Percentiles rank a stretch among this genome's conserved stretches.
Conservation (phyloP, 2,329 filamentous ascomycete genomes). For the Calonectria henricotiae region DNA sequence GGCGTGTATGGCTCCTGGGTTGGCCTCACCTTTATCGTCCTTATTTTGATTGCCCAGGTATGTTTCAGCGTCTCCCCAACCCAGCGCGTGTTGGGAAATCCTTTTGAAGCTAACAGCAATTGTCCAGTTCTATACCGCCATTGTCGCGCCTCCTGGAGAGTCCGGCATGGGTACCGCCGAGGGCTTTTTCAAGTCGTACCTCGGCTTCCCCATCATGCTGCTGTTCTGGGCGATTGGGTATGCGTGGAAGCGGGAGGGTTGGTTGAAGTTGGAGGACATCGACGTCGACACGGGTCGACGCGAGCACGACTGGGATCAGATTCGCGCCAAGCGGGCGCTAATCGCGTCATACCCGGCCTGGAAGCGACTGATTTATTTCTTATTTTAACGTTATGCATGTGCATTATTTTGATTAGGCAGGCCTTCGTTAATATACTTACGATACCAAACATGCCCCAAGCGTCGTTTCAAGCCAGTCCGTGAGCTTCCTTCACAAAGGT, state of each 20-base stretch:
- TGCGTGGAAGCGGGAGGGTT: constrained; percentile 75
- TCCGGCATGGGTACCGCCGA: constrained; percentile 58
- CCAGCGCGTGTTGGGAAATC: no score
- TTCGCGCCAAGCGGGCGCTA: constrained; percentile 19
- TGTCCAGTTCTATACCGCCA: constrained; percentile 62
- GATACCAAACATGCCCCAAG: constrained; percentile 9
- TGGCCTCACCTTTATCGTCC: constrained; percentile 70
- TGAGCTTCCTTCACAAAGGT: not conserved
- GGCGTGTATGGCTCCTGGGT: constrained; percentile 76
- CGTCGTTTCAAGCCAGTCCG: not conserved
- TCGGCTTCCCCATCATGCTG: constrained; percentile 69
- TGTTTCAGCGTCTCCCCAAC: not conserved
- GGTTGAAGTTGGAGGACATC: constrained; percentile 72
- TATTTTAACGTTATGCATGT: constrained; percentile 13
- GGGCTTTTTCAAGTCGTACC: constrained; percentile 69
- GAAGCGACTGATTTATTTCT: constrained; percentile 19
- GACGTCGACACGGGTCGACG: constrained; percentile 77
- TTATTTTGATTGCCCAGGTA: constrained; percentile 67
- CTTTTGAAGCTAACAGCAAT: not conserved
- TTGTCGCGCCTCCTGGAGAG: constrained; percentile 56
- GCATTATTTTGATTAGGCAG: constrained; percentile 11
- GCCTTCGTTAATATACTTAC: constrained; percentile 6
- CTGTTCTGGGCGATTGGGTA: constrained; percentile 71
- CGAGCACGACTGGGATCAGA: constrained; percentile 71
- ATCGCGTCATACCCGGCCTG: constrained; percentile 20